These are phyloP conservation scores for Candida tunisiensis DNA, from an alignment of 1,139 yeast genomes.

Conservation along the genomic window DNA sequence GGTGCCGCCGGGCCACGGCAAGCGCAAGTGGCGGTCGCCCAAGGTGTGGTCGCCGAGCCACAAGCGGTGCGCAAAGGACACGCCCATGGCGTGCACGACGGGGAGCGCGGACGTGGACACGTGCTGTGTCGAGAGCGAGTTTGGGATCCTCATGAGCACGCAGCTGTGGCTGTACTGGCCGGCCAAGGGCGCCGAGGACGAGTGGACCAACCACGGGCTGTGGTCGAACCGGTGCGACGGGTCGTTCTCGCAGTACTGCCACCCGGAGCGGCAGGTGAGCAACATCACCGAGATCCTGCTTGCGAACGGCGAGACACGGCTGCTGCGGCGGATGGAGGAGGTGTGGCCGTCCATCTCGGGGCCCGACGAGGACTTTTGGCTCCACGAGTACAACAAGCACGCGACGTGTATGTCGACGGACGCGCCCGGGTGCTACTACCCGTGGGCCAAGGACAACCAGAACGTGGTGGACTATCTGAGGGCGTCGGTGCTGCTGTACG, in stretches of 20 bases:
- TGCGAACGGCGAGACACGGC: slow-evolving; percentile 30
- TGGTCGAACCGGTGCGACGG: slow-evolving; percentile 83
- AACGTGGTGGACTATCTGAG: slow-evolving; percentile 70
- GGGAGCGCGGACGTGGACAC: slow-evolving; percentile 24
- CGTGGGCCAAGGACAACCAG: slow-evolving; percentile 25
- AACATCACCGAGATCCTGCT: slow-evolving; percentile 38
- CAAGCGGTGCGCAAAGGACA: slow-evolving; percentile 39
- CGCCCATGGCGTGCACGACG: slow-evolving; percentile 47
- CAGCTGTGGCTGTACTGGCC: slow-evolving; percentile 94
- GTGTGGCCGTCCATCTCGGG: slow-evolving; percentile 74
- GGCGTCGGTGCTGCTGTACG: slow-evolving; percentile 45
- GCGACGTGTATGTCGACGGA: slow-evolving; percentile 84
- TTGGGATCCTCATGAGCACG: slow-evolving; percentile 70
- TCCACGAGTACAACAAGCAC: slow-evolving; percentile 89
- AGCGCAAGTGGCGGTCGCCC: neutral
- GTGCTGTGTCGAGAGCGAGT: slow-evolving; percentile 84
- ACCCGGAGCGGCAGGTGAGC: slow-evolving; percentile 36
- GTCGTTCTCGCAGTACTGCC: slow-evolving; percentile 62
- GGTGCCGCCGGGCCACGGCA: no score
- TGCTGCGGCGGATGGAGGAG: slow-evolving; percentile 39
- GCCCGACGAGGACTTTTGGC: slow-evolving; percentile 65
- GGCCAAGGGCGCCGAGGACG: slow-evolving; percentile 58
- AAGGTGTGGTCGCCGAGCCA: slow-evolving; percentile 6
- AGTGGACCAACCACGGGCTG: slow-evolving; percentile 71
- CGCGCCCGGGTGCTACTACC: slow-evolving; percentile 47